Percentiles rank a stretch among this genome's conserved stretches.
Evolutionary conservation across 2,329 filamentous ascomycete species (phyloP).

Genomic region (Pseudogymnoascus sp.): DNA sequence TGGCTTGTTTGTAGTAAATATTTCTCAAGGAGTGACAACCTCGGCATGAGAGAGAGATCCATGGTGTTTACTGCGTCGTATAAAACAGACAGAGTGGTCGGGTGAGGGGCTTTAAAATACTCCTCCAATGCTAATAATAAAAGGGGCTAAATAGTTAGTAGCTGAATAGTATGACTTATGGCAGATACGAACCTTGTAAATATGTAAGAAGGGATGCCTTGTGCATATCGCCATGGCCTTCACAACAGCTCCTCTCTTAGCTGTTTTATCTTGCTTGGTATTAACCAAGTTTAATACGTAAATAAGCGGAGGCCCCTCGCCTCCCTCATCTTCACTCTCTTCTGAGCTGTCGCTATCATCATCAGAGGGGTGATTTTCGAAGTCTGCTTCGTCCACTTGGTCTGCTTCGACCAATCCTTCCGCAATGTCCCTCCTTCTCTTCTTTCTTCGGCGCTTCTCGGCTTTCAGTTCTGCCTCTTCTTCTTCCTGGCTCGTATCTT

Average conservation of each 20-base stretch:
- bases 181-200: constrained; percentile 69
- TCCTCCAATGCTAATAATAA: constrained; percentile 87
- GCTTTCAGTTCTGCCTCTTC: constrained; percentile 65
- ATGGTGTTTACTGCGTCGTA: constrained; percentile 93
- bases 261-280: constrained; percentile 90
- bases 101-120: constrained; percentile 86
- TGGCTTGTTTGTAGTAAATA: constrained; percentile 83
- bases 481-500: constrained; percentile 77
- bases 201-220: constrained; percentile 92
- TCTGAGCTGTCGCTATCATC: constrained; percentile 41
- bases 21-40: constrained; percentile 72
- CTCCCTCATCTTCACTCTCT: constrained; percentile 59
- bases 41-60: constrained; percentile 91
- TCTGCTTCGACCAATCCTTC: constrained; percentile 39
- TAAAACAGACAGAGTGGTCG: constrained; percentile 78
- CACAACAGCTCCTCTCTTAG: constrained; percentile 87
- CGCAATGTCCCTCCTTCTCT: constrained; percentile 42
- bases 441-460: constrained; percentile 43
- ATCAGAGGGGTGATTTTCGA: constrained; percentile 40
- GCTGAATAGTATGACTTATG: constrained; percentile 10
- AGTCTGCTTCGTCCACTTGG: constrained; percentile 37
- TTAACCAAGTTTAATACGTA: constrained; percentile 98
- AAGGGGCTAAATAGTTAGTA: constrained; percentile 54
- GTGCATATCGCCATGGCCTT: constrained; percentile 99
- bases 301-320: constrained; percentile 83